Evolutionary conservation across 148 eudicot species (phyloP).

Genomic region (Beta vulgaris): DNA sequence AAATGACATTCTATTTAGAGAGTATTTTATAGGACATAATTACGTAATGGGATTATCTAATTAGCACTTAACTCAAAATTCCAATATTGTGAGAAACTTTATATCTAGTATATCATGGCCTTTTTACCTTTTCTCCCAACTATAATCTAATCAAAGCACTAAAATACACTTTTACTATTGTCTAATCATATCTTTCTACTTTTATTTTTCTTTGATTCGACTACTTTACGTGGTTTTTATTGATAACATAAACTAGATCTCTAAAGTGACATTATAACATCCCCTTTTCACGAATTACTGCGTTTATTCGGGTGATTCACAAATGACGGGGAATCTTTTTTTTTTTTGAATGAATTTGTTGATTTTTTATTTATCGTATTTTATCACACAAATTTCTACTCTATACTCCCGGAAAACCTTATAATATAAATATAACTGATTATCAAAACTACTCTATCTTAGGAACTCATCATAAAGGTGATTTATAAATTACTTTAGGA

Average conservation of each 20-base stretch:
- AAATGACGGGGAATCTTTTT: no score
- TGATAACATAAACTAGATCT: background rate
- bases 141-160: background rate
- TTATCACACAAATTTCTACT: no score
- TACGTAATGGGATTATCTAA: background rate
- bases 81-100: background rate
- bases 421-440: no score
- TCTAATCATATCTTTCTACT: background rate
- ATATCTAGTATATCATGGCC: background rate
- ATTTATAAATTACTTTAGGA: background rate
- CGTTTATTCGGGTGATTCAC: no score
- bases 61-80: background rate
- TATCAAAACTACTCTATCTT: no score
- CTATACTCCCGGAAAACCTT: no score
- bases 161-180: background rate
- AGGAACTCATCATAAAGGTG: background rate
- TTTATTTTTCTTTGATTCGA: background rate
- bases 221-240: background rate
- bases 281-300: no score
- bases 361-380: no score
- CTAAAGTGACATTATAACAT: background rate
- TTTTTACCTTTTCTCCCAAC: background rate
- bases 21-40: background rate
- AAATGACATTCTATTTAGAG: slow-evolving; percentile 5
- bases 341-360: no score